A percentile compares a stretch with the other conserved stretches of the same genome.
phyloP scores from a whole-genome alignment of 2,329 filamentous ascomycete species.

The Fusarium tjaetaba region DNA sequence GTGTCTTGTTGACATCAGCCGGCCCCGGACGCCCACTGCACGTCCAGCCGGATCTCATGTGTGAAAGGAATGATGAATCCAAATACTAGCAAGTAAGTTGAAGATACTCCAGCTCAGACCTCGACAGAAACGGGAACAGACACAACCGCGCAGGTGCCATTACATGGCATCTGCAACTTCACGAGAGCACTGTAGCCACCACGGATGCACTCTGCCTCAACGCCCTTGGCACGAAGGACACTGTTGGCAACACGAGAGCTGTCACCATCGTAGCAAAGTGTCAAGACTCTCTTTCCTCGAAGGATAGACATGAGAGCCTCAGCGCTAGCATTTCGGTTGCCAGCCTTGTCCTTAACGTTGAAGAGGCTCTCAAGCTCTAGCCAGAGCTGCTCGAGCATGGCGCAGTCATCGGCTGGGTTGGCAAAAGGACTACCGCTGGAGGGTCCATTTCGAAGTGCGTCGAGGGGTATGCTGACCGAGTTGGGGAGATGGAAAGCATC shows the following conservation, averaged over 20 bases:
- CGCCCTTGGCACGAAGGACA: constrained; percentile 60
- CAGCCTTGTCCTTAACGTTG: constrained; percentile 43
- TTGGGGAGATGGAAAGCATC: constrained; percentile 55
- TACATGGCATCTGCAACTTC: constrained; percentile 42
- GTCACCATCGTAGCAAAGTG: constrained; percentile 65
- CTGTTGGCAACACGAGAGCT: constrained; percentile 64
- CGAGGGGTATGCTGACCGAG: constrained; percentile 58
- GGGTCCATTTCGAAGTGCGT: constrained; percentile 47
- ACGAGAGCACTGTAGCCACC: constrained; percentile 51
- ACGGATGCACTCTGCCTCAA: constrained; percentile 57
- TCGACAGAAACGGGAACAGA: constrained; percentile 37
- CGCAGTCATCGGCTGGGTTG: constrained; percentile 58
- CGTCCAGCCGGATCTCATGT: constrained; percentile 17
- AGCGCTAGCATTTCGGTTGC: constrained; percentile 42
- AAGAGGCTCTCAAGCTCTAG: constrained; percentile 58
- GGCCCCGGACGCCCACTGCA: constrained; percentile 42
- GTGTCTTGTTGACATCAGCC: not conserved
- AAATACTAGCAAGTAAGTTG: not conserved
- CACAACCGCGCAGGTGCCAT: constrained; percentile 39
- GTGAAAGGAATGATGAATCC: not conserved
- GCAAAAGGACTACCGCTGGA: constrained; percentile 45
- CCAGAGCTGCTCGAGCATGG: constrained; percentile 59
- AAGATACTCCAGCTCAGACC: constrained; percentile 14
- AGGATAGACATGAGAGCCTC: constrained; percentile 45
- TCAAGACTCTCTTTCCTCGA: constrained; percentile 52